Evolutionary conservation across 2,329 filamentous ascomycete genomes (phyloP).

Genomic region (Juglanconis oblonga): DNA sequence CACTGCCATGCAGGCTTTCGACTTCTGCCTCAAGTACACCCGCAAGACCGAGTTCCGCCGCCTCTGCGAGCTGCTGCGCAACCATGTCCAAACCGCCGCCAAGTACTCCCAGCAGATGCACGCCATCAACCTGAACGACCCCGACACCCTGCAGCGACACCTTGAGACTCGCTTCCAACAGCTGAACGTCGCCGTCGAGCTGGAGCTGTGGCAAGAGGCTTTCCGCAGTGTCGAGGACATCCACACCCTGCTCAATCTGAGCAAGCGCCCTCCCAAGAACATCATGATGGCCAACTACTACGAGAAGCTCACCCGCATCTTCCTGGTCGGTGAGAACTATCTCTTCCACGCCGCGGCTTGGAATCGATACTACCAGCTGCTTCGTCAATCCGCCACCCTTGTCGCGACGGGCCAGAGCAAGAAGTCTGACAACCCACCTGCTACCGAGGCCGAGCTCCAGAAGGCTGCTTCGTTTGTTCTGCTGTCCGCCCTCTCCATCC

Average conservation of each 20-base stretch:
- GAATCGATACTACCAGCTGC: conserved; percentile 95
- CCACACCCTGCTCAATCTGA: conserved; percentile 92
- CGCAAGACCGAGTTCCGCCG: conserved; percentile 99
- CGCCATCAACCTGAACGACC: conserved; percentile 97
- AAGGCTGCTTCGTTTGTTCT: conserved; percentile 95
- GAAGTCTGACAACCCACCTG: conserved; percentile 91
- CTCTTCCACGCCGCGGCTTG: conserved; percentile 98
- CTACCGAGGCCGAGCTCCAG: conserved; percentile 85
- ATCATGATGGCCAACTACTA: conserved; percentile 99
- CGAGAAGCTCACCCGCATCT: conserved; percentile 97
- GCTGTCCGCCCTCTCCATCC: conserved; percentile 92
- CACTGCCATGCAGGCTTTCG: conserved; percentile 96
- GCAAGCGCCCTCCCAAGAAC: conserved; percentile 97
- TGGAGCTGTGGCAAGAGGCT: conserved; percentile 98
- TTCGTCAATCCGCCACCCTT: conserved; percentile 82
- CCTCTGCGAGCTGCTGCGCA: conserved; percentile 95
- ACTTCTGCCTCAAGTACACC: conserved; percentile 97
- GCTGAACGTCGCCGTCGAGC: conserved; percentile 94
- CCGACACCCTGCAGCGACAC: conserved; percentile 94
- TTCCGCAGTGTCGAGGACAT: conserved; percentile 99
- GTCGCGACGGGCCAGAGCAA: conserved; percentile 81
- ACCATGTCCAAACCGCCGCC: conserved; percentile 97
- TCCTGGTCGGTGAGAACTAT: conserved; percentile 98
- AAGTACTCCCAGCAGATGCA: conserved; percentile 99
- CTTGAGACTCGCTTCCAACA: conserved; percentile 98